Conservation (phyloP, 306 rosid species). For the Heteromeles arbutifolia region DNA sequence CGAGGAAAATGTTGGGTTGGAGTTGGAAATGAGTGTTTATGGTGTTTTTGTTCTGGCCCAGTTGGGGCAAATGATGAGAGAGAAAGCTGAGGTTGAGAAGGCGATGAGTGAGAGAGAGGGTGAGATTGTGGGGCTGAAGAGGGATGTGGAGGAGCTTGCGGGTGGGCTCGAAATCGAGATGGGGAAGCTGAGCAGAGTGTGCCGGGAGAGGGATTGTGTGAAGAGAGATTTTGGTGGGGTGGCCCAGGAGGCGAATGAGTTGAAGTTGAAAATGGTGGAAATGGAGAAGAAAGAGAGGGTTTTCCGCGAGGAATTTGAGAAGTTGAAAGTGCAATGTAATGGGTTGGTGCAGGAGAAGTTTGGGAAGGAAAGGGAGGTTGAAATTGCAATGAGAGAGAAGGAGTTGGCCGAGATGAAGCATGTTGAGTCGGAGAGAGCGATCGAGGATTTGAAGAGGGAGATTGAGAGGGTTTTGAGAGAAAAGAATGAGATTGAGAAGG, state of each 20-base stretch:
- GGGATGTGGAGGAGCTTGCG: conserved; percentile 14
- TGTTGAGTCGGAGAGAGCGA: conserved; percentile 14
- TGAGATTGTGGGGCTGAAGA: conserved; percentile 31
- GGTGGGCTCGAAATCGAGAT: conserved; percentile 31
- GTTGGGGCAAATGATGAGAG: conserved; percentile 30
- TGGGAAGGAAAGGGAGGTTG: conserved; percentile 23
- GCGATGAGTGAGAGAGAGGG: conserved; percentile 15
- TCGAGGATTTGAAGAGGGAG: conserved; percentile 35
- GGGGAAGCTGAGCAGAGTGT: conserved; percentile 13
- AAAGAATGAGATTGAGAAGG: conserved; percentile 30
- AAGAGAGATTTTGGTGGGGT: conserved; percentile 10
- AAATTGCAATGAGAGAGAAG: conserved; percentile 26
- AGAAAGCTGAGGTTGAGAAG: conserved; percentile 29
- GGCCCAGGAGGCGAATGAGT: conserved; percentile 20
- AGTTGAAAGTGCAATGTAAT: conserved; percentile 15
- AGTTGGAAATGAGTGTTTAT: conserved; percentile 36
- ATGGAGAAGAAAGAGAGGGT: conserved; percentile 25
- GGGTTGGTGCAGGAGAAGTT: conserved; percentile 23
- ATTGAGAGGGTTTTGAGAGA: conserved; percentile 26
- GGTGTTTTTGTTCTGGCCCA: conserved; percentile 29
- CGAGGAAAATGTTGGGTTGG: conserved; percentile 20
- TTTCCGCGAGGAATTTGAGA: conserved; percentile 19
- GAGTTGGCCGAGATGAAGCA: conserved; percentile 30
- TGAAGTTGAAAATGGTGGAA: conserved; percentile 31
- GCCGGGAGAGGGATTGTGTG: conserved; percentile 41